phyloP scores from a whole-genome alignment of 192 early-diverging fungal genomes.

The Backusella psychrophila region DNA sequence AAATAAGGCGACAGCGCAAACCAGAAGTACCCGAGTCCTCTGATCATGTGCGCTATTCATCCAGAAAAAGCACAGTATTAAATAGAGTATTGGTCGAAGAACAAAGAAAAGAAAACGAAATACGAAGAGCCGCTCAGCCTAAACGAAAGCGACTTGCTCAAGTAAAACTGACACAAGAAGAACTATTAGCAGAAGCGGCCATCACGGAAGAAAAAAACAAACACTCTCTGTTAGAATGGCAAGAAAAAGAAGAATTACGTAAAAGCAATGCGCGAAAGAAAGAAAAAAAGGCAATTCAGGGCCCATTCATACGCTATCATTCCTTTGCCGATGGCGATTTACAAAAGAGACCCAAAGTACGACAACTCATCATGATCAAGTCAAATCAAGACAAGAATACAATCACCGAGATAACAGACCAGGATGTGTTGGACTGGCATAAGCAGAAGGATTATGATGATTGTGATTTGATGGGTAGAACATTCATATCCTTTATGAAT shows the following conservation, averaged over 20 bases:
- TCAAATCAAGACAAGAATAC: neutral
- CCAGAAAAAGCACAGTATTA: conserved; percentile 45
- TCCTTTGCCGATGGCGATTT: conserved; percentile 44
- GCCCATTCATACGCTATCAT: conserved; percentile 45
- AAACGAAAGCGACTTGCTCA: conserved; percentile 42
- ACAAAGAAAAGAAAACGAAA: conserved; percentile 29
- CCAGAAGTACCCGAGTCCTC: conserved; percentile 17
- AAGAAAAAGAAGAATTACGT: conserved; percentile 48
- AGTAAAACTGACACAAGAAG: conserved; percentile 49
- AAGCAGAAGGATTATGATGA: conserved; percentile 20
- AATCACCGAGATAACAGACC: neutral
- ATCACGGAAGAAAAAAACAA: conserved; percentile 52
- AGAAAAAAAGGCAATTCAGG: conserved; percentile 35
- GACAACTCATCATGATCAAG: conserved; percentile 23
- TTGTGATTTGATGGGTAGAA: conserved; percentile 45
- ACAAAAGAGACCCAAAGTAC: conserved; percentile 34
- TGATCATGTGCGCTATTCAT: conserved; percentile 42
- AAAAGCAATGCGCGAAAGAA: conserved; percentile 36
- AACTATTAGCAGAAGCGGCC: conserved; percentile 49
- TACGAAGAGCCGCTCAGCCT: conserved; percentile 33
- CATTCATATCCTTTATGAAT: conserved; percentile 43
- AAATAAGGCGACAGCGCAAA: neutral
- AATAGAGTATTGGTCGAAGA: conserved; percentile 49
- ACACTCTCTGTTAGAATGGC: conserved; percentile 47
- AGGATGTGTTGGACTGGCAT: conserved; percentile 8